Evolutionary conservation across 2,329 filamentous ascomycete species (phyloP).

Genomic region (Ilyonectria robusta): DNA sequence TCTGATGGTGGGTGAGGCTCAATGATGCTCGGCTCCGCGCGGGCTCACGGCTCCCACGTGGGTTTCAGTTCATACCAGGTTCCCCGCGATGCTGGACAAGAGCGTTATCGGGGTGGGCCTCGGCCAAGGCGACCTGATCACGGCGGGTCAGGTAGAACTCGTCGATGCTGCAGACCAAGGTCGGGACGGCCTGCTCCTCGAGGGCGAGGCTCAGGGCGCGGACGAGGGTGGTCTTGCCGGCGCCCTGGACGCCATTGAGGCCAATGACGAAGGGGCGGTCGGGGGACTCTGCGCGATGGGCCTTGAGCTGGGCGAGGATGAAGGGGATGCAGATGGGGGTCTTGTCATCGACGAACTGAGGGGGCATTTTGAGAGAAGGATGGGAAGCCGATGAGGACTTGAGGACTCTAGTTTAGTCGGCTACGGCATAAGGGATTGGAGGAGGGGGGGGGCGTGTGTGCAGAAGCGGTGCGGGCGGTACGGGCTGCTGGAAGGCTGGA

Average conservation of each 20-base stretch:
- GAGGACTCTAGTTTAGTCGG: not conserved
- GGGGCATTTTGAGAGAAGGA: conserved; percentile 44
- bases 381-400: not conserved
- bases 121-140: conserved; percentile 76
- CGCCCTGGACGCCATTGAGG: conserved; percentile 91
- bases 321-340: conserved; percentile 84
- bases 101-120: conserved; percentile 77
- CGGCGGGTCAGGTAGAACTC: conserved; percentile 87
- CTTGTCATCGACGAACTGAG: conserved; percentile 80
- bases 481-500: conserved; percentile 4
- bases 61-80: conserved; percentile 65
- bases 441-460: not conserved
- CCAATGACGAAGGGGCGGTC: conserved; percentile 82
- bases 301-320: conserved; percentile 72
- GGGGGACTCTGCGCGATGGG: conserved; percentile 59
- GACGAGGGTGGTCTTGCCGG: conserved; percentile 92
- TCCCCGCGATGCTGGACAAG: conserved; percentile 87
- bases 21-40: not conserved
- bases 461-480: not conserved
- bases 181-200: conserved; percentile 69
- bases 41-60: conserved; percentile 12
- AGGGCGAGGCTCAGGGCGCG: conserved; percentile 75
- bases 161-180: conserved; percentile 85
- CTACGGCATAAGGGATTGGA: not conserved
- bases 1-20: not conserved